Base-by-base conservation (phyloP, 768 basidiomycete species). In the Peribolospora kevripleyi region DNA sequence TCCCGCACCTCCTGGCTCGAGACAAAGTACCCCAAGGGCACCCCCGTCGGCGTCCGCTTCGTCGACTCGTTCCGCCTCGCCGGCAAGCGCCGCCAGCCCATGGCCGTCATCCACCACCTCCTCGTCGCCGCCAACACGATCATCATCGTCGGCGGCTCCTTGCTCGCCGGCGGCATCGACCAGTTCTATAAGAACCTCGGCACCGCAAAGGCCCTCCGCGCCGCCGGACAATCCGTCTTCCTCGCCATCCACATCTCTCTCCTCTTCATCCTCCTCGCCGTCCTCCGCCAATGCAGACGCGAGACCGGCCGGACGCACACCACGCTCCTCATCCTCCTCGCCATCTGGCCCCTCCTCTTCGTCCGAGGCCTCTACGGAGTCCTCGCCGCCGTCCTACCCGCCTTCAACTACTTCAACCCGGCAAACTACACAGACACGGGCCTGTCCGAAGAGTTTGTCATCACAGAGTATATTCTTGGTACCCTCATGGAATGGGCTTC, bases 271-370 rank as follows among this genome's bases (percentile, higher is more conserved):
- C 55, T 59, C 50, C 50, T 56, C 41, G n/a, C 46, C n/a, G 54
- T 61, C 57, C 54, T 59, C 39, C 48, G 50, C 37, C 50, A 41
- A 7, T 57, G 53, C 46, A 52, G 54, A 39, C 55, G 50, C n/a
- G 58, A 52, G 25, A 55, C 51, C 1, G 38, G 36, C 36, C 53
- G 52, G 13, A 58, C 54, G 13, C 6, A 51, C 8, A 54, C 46
- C 14, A 59, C 52, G 13, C 55, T 58, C 14, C 36, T 45, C 46
- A 49, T 60, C 10, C 49, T 61, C 40, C 25, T 58, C 49, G 14
- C 54, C 51, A 56, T 57, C n/a, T 61, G 61, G 61, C 59, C 57
- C 13, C 55, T 58, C 6, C 54, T 61, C 37, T 57, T 57, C 54
- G 48, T 58, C 42, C 55, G 61, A 5, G 61, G 61, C 48, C 48